Evolutionary conservation across 2,329 filamentous ascomycete genomes (phyloP).

Genomic region (Fusarium burgessii): DNA sequence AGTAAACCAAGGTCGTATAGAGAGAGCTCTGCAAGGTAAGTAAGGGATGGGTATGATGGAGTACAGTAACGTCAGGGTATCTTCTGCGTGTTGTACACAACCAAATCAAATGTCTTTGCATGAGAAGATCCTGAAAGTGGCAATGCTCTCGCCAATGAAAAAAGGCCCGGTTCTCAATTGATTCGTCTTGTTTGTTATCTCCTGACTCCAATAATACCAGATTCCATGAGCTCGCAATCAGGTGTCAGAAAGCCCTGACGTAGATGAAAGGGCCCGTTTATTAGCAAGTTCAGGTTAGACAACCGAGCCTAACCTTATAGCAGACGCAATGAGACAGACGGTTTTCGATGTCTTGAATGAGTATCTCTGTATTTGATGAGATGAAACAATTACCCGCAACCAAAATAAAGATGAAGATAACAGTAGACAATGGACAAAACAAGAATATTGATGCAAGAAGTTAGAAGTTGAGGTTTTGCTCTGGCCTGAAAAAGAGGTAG

Average conservation of each 20-base stretch:
- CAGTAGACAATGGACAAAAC: not conserved
- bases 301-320: conserved; percentile 11
- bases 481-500: conserved; percentile 1
- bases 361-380: conserved; percentile 12
- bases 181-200: conserved; percentile 12
- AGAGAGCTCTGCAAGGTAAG: not conserved
- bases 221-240: conserved; percentile 8
- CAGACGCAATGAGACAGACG: conserved; percentile 4
- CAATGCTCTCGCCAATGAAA: not conserved
- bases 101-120: conserved; percentile 2
- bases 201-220: not conserved
- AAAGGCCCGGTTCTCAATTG: conserved; percentile 15
- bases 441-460: not conserved
- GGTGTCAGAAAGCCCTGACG: conserved; percentile 24
- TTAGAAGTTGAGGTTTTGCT: conserved; percentile 13
- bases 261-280: conserved; percentile 18
- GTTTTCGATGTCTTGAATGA: conserved; percentile 18
- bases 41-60: not conserved
- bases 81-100: conserved; percentile 23
- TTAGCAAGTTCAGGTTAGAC: conserved; percentile 5
- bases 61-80: not conserved
- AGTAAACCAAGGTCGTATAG: conserved; percentile 17
- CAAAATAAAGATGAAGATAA: not conserved
- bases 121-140: not conserved
- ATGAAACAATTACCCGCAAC: conserved; percentile 5